Evolutionary conservation across 2,329 filamentous ascomycete species (phyloP), one percentile per base, ranked within the genome.

Genomic region (Trichoderma koningiopsis): DNA sequence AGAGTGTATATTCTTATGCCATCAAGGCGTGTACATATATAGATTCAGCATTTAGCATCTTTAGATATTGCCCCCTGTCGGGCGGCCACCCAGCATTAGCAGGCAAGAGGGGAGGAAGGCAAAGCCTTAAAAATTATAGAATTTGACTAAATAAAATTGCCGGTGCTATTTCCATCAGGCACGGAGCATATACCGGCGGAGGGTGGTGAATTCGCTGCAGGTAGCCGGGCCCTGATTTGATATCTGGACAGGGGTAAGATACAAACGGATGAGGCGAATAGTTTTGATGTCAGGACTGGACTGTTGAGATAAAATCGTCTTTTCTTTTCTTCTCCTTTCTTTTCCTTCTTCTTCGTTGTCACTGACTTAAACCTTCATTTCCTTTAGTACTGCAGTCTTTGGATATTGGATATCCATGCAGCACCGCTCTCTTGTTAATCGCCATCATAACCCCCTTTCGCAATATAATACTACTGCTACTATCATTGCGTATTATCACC

Each of bases 251-350:
- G 68, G 68, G 63, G 58, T 63, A 16, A 29, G 22, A 58, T 16
- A 62, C 69, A 70, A 70, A 70, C 69, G 69, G 69, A 64, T 14
- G 40, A 58, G 27, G 5, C 24, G 56, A 37, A 60, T 35, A 35
- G 33, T 33, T 29, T 56, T 19, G 40, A 37, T 16, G 14, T n/a
- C 27, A 27, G 11, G 19, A 53, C 43, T 56, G 29, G 53, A 24
- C 53, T 29, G 52, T 16, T 49, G 31, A 66, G 53, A 53, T 37
- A 43, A 37, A 37, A 66, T 35, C 5, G 33, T 57, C 52, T 35
- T 8, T 5, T 19, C 10, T 55, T 16, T 47, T n/a, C 22, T 19
- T 33, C 16, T 35, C 40, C 8, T 22, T 65, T 43, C 22, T 4
- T 13, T 16, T 35, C 37, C 37, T 29, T 66, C 6, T 29, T 49